A percentile compares a stretch with the other conserved stretches of the same genome.
Evolutionary conservation across 2,329 filamentous ascomycete genomes (phyloP).

Genomic region (Leptographium flavum): DNA sequence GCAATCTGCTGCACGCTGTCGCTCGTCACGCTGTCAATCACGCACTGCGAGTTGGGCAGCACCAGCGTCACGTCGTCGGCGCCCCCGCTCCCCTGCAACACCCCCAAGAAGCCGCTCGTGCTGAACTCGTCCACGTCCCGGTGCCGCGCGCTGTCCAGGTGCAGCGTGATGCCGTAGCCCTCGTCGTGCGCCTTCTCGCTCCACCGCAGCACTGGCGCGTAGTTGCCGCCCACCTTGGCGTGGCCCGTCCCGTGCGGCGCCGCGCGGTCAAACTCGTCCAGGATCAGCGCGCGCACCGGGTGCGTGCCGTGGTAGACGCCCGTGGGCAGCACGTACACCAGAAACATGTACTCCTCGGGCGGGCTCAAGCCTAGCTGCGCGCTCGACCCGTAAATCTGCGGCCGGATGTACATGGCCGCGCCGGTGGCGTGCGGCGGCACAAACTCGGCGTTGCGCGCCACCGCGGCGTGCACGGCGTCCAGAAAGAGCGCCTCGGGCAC

Average conservation of each 20-base stretch:
- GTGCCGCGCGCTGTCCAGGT: slow-evolving; percentile 73
- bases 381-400: slow-evolving; percentile 73
- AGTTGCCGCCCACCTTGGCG: slow-evolving; percentile 94
- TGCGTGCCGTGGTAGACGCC: slow-evolving; percentile 87
- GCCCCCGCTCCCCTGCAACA: slow-evolving; percentile 35
- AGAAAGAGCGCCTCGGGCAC: slow-evolving; percentile 68
- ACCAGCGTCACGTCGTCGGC: slow-evolving; percentile 52
- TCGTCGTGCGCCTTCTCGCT: slow-evolving; percentile 66
- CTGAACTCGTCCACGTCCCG: slow-evolving; percentile 91
- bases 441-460: slow-evolving; percentile 76
- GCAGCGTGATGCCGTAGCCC: slow-evolving; percentile 88
- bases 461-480: slow-evolving; percentile 62
- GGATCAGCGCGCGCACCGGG: slow-evolving; percentile 73
- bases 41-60: slow-evolving; percentile 74
- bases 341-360: slow-evolving; percentile 84
- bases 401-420: slow-evolving; percentile 84
- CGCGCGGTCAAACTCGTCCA: slow-evolving; percentile 86
- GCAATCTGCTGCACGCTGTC: slow-evolving; percentile 67
- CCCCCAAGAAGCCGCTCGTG: slow-evolving; percentile 84
- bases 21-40: slow-evolving; percentile 77
- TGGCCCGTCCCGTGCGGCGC: slow-evolving; percentile 83
- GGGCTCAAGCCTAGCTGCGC: slow-evolving; percentile 78
- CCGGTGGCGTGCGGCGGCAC: slow-evolving; percentile 83
- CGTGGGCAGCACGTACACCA: slow-evolving; percentile 79
- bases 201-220: slow-evolving; percentile 79